phyloP scores from a whole-genome alignment of 1,139 yeast species.

The Meyerozyma sp. region DNA sequence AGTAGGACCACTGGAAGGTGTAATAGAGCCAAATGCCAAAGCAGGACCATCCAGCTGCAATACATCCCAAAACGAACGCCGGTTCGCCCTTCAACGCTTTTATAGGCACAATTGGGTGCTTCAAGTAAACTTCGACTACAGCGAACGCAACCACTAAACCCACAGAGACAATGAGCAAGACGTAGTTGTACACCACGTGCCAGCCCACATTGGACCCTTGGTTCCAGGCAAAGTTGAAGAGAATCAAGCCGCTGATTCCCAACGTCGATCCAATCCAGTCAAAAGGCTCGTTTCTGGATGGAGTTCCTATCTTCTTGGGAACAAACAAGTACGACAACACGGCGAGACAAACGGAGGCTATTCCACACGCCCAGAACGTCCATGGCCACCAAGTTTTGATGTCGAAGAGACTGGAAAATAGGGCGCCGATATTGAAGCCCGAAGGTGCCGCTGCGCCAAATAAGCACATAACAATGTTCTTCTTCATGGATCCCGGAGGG shows the following conservation, averaged over 20 bases:
- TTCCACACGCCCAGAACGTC: slow-evolving; percentile 46
- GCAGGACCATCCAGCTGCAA: slow-evolving; percentile 56
- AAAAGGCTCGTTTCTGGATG: slow-evolving; percentile 19
- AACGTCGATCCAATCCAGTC: slow-evolving; percentile 44
- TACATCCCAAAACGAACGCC: slow-evolving; percentile 41
- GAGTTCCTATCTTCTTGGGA: slow-evolving; percentile 32
- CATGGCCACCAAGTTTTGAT: slow-evolving; percentile 51
- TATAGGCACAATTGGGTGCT: slow-evolving; percentile 45
- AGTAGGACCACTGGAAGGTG: slow-evolving; percentile 28
- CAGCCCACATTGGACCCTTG: slow-evolving; percentile 62
- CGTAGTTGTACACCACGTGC: slow-evolving; percentile 44
- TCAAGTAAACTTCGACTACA: slow-evolving; percentile 27
- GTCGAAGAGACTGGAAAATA: slow-evolving; percentile 41
- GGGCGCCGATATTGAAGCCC: slow-evolving; percentile 49
- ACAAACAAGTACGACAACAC: slow-evolving; percentile 31
- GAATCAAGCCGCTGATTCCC: slow-evolving; percentile 45
- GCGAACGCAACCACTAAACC: slow-evolving; percentile 30
- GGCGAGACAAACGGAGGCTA: slow-evolving; percentile 17
- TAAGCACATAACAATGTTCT: slow-evolving; percentile 38
- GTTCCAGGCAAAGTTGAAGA: slow-evolving; percentile 54
- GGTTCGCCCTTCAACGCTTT: slow-evolving; percentile 36
- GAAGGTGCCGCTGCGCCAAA: slow-evolving; percentile 59
- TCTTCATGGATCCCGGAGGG: slow-evolving; percentile 33
- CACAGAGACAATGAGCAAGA: slow-evolving; percentile 44
- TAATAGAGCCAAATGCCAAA: slow-evolving; percentile 57